Percentiles rank a stretch among this genome's conserved stretches.
These are phyloP conservation scores for Syzygium grande DNA, from an alignment of 345 rosid species.

Conservation along the genomic window DNA sequence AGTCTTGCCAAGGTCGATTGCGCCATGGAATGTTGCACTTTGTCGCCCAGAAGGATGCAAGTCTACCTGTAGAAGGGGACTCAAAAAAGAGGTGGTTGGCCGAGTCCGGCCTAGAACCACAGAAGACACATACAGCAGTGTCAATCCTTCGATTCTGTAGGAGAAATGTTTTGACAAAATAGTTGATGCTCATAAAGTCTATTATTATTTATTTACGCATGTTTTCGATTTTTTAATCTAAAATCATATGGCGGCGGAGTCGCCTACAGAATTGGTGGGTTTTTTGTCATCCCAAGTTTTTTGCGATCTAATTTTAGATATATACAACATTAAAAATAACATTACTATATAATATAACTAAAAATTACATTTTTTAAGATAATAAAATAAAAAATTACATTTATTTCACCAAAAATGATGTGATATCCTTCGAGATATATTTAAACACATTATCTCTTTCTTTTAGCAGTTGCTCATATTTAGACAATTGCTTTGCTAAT, in stretches of 20 bases:
- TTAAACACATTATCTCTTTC: background rate
- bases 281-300: background rate
- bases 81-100: too few relatives aligned
- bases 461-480: background rate
- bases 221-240: background rate
- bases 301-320: background rate
- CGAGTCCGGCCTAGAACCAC: too few relatives aligned
- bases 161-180: too few relatives aligned
- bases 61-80: too few relatives aligned
- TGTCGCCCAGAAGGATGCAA: too few relatives aligned
- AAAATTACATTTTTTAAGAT: background rate
- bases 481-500: background rate
- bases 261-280: background rate
- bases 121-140: too few relatives aligned
- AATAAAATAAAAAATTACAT: background rate
- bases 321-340: too few relatives aligned
- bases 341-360: too few relatives aligned
- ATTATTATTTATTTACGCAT: background rate
- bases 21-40: too few relatives aligned
- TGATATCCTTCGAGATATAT: background rate
- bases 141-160: too few relatives aligned
- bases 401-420: background rate
- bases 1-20: too few relatives aligned
- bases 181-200: background rate
- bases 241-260: background rate